These are phyloP conservation scores for Chenopodium formosanum DNA, from an alignment of 148 eudicot species.

Conservation along the genomic window DNA sequence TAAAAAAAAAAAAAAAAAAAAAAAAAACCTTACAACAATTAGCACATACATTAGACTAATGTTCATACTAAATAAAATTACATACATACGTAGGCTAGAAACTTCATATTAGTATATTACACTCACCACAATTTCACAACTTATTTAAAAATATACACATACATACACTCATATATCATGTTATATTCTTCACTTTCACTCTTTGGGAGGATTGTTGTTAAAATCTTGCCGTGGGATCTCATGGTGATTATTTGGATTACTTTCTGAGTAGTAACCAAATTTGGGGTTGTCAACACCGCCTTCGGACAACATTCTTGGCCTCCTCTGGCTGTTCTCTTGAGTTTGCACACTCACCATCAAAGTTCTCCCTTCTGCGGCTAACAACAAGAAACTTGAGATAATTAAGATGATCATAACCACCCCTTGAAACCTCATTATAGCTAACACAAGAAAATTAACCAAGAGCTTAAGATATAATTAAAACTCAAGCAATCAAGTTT, in stretches of 20 bases:
- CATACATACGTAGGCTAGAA: not conserved
- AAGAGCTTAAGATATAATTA: not conserved
- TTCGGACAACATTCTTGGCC: conserved; percentile 7
- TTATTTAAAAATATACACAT: not conserved
- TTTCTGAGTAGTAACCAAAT: conserved; percentile 15
- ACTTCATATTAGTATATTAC: not conserved
- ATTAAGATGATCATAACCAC: conserved; percentile 14
- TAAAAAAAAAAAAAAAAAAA: too few species aligned
- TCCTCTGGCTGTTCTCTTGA: not conserved
- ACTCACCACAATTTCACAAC: not conserved
- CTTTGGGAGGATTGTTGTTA: conserved; percentile 19
- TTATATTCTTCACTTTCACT: not conserved
- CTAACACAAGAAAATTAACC: not conserved
- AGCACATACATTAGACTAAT: not conserved
- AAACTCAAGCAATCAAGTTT: not conserved
- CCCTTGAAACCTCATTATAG: conserved; percentile 18
- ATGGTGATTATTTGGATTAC: conserved; percentile 22
- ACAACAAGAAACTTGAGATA: not conserved
- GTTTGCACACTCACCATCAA: not conserved
- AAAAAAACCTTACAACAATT: too few species aligned
- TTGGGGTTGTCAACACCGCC: conserved; percentile 2
- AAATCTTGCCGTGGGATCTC: conserved; percentile 24
- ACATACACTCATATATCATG: not conserved
- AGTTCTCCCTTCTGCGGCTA: not conserved
- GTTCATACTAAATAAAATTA: not conserved